A percentile compares a stretch with the other conserved stretches of the same genome.
Conservation (phyloP, 2,329 filamentous ascomycete species). For the Fusarium chlamydosporum region DNA sequence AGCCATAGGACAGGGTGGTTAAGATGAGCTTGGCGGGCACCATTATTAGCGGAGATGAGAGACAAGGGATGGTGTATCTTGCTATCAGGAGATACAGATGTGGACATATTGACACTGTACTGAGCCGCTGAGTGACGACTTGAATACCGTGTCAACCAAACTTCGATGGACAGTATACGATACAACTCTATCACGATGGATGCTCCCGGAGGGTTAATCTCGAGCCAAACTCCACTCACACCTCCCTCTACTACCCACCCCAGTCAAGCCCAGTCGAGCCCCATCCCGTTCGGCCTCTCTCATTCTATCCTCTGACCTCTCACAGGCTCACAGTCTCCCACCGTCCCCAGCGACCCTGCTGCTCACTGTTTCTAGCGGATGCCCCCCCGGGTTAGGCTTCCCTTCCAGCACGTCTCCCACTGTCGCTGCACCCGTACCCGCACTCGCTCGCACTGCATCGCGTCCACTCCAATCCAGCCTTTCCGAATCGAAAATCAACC, state of each 20-base stretch:
- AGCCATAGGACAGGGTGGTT: conserved; percentile 47
- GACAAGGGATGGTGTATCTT: conserved; percentile 38
- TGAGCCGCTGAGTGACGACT: not conserved
- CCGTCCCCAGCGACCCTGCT: conserved; percentile 37
- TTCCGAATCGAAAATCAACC: conserved; percentile 14
- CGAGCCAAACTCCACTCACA: conserved; percentile 59
- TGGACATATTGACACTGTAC: conserved; percentile 10
- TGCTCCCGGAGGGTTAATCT: conserved; percentile 59
- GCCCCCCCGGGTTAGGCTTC: conserved; percentile 27
- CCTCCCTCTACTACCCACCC: conserved; percentile 52
- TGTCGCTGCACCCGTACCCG: conserved; percentile 22
- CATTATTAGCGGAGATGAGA: conserved; percentile 53
- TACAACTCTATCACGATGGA: conserved; percentile 51
- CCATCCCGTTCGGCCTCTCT: conserved; percentile 38
- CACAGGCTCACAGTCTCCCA: conserved; percentile 32
- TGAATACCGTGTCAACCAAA: rapidly evolving
- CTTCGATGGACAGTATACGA: conserved; percentile 40
- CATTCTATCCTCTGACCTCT: conserved; percentile 20
- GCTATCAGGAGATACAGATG: conserved; percentile 32
- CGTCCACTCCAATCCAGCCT: conserved; percentile 27
- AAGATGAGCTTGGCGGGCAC: conserved; percentile 53
- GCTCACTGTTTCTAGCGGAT: conserved; percentile 45
- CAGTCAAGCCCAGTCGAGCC: conserved; percentile 46
- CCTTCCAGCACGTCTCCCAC: conserved; percentile 38
- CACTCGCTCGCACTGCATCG: conserved; percentile 28